These are phyloP conservation scores for Entophlyctis luteolus DNA, from an alignment of 192 early-diverging fungal species.

Conservation along the genomic window DNA sequence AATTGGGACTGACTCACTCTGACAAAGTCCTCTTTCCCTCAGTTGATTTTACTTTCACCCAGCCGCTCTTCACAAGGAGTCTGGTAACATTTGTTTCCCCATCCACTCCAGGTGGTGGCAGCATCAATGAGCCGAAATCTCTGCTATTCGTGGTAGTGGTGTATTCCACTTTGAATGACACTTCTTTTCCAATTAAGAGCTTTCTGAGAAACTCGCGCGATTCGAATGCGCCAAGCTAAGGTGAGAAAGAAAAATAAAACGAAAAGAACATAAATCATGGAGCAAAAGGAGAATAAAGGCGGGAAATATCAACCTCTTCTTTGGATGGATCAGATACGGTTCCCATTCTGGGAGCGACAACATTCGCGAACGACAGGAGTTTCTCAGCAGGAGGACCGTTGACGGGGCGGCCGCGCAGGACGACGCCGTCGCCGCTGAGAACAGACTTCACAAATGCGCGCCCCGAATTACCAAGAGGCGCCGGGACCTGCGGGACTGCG, in stretches of 20 bases:
- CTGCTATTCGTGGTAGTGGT: slow-evolving; percentile 60
- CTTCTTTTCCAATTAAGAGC: slow-evolving; percentile 83
- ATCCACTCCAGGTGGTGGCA: slow-evolving; percentile 46
- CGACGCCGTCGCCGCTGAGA: slow-evolving; percentile 87
- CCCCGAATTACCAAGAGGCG: slow-evolving; percentile 33
- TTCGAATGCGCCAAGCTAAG: slow-evolving; percentile 60
- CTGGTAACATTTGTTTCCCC: slow-evolving; percentile 65
- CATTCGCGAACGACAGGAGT: slow-evolving; percentile 74
- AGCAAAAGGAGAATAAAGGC: background rate
- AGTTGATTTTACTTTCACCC: slow-evolving; percentile 68
- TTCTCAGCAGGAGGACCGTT: slow-evolving; percentile 83
- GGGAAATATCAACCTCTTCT: slow-evolving; percentile 72
- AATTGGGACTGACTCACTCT: slow-evolving; percentile 31
- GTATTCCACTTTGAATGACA: slow-evolving; percentile 77
- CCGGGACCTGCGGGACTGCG: too few relatives aligned
- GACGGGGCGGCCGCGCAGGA: slow-evolving; percentile 76
- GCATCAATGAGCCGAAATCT: slow-evolving; percentile 50
- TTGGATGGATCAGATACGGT: slow-evolving; percentile 64
- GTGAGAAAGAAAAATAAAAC: slow-evolving; percentile 7
- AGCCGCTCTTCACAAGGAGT: slow-evolving; percentile 75
- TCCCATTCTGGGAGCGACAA: slow-evolving; percentile 81
- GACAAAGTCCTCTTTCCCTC: slow-evolving; percentile 35
- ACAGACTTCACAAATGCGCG: slow-evolving; percentile 82
- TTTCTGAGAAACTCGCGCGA: slow-evolving; percentile 86
- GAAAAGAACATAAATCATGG: background rate